Evolutionary conservation across 1,284 basidiomycete species (phyloP).

Genomic region (Rugosomyces carneus): DNA sequence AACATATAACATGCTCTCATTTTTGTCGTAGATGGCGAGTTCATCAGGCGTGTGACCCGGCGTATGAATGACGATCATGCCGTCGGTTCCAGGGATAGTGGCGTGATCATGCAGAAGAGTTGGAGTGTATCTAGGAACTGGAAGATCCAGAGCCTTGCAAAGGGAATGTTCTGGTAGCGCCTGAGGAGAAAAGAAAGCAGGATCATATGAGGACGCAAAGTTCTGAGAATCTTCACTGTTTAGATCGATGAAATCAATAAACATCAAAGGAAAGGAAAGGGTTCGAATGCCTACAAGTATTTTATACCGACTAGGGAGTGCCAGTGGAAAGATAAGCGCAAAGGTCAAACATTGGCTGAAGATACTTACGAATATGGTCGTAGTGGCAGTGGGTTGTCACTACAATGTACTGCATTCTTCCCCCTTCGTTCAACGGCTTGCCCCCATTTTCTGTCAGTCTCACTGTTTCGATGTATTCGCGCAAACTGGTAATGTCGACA

Average conservation of each 20-base stretch:
- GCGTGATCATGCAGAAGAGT: conserved; percentile 37
- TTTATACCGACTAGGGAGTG: conserved; percentile 41
- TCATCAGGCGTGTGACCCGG: conserved; percentile 55
- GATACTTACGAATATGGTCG: conserved; percentile 47
- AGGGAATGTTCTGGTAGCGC: conserved; percentile 37
- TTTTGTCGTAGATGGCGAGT: conserved; percentile 42
- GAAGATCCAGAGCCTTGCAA: conserved; percentile 35
- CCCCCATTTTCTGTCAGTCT: conserved; percentile 36
- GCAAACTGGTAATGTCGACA: conserved; percentile 36
- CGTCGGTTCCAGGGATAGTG: conserved; percentile 21
- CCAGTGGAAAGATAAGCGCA: conserved; percentile 1
- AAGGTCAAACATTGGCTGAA: not conserved
- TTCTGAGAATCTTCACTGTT: conserved; percentile 34
- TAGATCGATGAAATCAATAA: not conserved
- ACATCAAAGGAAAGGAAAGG: not conserved
- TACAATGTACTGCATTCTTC: conserved; percentile 38
- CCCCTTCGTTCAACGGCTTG: conserved; percentile 36
- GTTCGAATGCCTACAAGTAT: conserved; percentile 31
- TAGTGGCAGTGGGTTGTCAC: conserved; percentile 51
- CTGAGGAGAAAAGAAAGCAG: conserved; percentile 35
- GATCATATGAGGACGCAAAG: conserved; percentile 39
- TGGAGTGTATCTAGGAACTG: conserved; percentile 38
- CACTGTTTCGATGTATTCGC: conserved; percentile 44
- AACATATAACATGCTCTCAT: conserved; percentile 46
- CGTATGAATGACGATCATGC: conserved; percentile 42